Evolutionary conservation across 148 eudicot genomes (phyloP).

Genomic region (Camellia japonica): DNA sequence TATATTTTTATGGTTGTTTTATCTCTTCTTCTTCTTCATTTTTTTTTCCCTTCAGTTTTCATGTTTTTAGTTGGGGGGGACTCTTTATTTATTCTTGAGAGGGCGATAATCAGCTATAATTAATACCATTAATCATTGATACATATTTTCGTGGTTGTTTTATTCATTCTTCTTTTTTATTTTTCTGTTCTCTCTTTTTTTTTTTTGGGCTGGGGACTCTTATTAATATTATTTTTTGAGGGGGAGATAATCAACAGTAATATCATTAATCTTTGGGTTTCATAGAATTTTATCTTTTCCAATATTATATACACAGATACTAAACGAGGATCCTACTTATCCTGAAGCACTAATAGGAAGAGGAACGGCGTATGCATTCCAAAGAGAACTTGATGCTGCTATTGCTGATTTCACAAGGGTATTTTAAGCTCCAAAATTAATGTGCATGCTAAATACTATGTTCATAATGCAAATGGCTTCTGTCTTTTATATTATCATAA

Average conservation of each 20-base stretch:
- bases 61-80: not conserved
- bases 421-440: slow-evolving; percentile 15
- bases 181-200: not conserved
- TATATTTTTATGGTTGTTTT: not conserved
- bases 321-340: slow-evolving; percentile 83
- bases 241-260: not conserved
- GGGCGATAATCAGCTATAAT: too few species aligned
- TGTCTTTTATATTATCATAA: not conserved
- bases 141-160: not conserved
- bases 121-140: not conserved
- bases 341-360: slow-evolving; percentile 98
- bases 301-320: slow-evolving; percentile 48
- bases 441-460: not conserved
- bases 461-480: slow-evolving; percentile 5
- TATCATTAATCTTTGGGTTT: slow-evolving; percentile 3
- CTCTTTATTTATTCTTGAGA: too few species aligned
- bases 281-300: not conserved
- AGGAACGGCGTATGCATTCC: slow-evolving; percentile 98
- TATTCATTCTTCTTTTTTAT: not conserved
- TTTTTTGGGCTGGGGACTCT: not conserved
- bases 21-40: not conserved
- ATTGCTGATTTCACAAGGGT: slow-evolving; percentile 96
- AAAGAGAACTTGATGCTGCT: slow-evolving; percentile 92
- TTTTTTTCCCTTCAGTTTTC: not conserved
- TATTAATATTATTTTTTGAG: too few species aligned